Evolutionary conservation across 73 alveolate species (phyloP).

Genomic region (Tetrahymena elliotti): DNA sequence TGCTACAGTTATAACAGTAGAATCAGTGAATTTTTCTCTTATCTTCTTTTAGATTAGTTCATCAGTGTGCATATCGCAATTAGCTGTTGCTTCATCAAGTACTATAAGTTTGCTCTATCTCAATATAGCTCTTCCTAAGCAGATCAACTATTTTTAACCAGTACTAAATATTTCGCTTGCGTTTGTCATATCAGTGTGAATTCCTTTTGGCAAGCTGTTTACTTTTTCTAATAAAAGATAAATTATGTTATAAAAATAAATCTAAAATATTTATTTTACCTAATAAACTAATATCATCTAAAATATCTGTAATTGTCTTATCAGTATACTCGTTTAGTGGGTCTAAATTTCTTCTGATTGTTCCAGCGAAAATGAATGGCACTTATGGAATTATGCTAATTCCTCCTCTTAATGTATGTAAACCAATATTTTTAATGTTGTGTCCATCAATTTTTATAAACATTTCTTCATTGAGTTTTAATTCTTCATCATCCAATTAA

Average conservation of each 20-base stretch:
- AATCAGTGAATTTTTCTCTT: constrained; percentile 58
- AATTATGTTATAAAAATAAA: background rate
- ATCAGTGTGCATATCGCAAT: constrained; percentile 83
- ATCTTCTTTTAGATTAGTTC: constrained; percentile 69
- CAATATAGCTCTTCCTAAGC: constrained; percentile 84
- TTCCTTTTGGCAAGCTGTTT: constrained; percentile 7
- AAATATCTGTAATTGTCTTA: constrained; percentile 28
- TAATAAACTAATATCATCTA: constrained; percentile 33
- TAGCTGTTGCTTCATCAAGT: constrained; percentile 95
- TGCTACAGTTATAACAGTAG: constrained; percentile 87
- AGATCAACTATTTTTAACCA: constrained; percentile 88
- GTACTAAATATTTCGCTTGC: constrained; percentile 48
- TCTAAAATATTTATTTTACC: background rate
- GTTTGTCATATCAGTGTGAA: constrained; percentile 15
- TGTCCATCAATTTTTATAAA: constrained; percentile 54
- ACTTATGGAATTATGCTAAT: constrained; percentile 64
- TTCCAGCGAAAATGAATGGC: constrained; percentile 56
- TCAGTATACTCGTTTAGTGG: constrained; percentile 55
- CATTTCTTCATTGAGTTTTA: constrained; percentile 1
- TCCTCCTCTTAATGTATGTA: constrained; percentile 51
- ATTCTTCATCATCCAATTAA: background rate
- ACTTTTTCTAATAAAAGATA: background rate
- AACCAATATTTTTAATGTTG: constrained; percentile 48
- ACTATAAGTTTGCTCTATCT: constrained; percentile 73
- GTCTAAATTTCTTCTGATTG: constrained; percentile 70